Conservation (phyloP, 2,329 filamentous ascomycete species). For the Byssochlamys sp. region DNA sequence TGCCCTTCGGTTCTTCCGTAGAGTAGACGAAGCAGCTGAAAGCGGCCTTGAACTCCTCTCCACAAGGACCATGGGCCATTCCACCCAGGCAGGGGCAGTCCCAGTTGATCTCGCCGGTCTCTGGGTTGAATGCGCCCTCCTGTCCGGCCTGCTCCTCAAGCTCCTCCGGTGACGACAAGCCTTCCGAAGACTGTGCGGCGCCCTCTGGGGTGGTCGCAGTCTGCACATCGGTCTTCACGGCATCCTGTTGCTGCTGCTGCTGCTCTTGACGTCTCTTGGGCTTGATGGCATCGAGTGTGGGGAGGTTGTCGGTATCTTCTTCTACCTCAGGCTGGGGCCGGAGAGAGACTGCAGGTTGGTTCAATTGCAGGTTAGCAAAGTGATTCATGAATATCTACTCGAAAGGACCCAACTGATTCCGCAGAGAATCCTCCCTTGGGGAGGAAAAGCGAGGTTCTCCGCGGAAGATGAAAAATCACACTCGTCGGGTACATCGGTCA, state of each 20-base stretch:
- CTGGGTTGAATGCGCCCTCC: constrained; percentile 91
- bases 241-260: constrained; percentile 16
- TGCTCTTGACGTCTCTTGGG: constrained; percentile 37
- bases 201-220: constrained; percentile 5
- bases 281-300: constrained; percentile 58
- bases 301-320: constrained; percentile 35
- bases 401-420: background rate
- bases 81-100: constrained; percentile 94
- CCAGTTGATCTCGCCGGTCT: constrained; percentile 99
- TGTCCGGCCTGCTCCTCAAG: constrained; percentile 72
- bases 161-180: constrained; percentile 39
- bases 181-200: constrained; percentile 8
- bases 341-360: constrained; percentile 20
- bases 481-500: constrained; percentile 5
- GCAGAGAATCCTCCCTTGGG: background rate
- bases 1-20: constrained; percentile 87
- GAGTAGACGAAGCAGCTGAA: constrained; percentile 99
- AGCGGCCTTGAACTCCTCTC: constrained; percentile 85
- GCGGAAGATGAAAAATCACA: background rate
- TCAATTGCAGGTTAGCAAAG: background rate
- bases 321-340: constrained; percentile 14
- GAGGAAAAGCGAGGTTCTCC: background rate
- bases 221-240: constrained; percentile 7
- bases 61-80: constrained; percentile 93
- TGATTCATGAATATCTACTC: background rate